Evolutionary conservation across 108 stramenopile genomes (phyloP), one percentile per base, ranked within the genome.

Genomic region (Chaetoceros muelleri): DNA sequence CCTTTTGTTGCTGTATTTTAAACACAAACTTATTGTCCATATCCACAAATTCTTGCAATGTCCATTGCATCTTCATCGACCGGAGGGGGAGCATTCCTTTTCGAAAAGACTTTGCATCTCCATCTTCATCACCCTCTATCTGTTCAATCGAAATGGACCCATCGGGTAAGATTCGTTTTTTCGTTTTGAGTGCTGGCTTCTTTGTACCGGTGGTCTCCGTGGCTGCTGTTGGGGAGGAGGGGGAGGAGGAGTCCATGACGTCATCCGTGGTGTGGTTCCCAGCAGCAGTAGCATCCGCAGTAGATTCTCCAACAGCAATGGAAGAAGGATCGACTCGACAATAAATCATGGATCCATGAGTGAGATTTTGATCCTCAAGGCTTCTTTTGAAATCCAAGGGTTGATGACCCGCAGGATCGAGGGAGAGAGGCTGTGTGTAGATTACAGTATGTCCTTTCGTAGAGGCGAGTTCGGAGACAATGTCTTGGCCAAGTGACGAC

Each of bases 1-100:
- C 62, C 40, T 73, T 64, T 57, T 95, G 95, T 20, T 84, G 74
- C 58, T 90, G 71, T 44, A 96, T 82, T 71, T 89, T 94, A 78
- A 95, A 98, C 24, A 74, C 81, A 67, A 83, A 98, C 55, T 87
- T 80, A 19, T 82, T 71, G 64, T 98, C 95, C 85, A 98, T 77
- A 34, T 80, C 93, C 17, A 80, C 72, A 69, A 98, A 98, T 64
- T 98, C 96, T 26, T 79, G 69, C 34, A 98, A 66, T 0, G 96
- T 96, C 97, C 97, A 98, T 23, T 87, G 73, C 94, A 94, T 98
- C 69, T 98, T 98, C 81, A 98, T 98, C 70, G 89, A 89, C 0
- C 90, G 73, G 20, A 90, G 52, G 2, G 95, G 70, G 71, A 96
- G 57, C 81, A 90, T 86, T 13, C 97, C 97, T 30, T 90, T 91